Evolutionary conservation across 140 eudicot genomes (phyloP).

Genomic region (Cichorium intybus): DNA sequence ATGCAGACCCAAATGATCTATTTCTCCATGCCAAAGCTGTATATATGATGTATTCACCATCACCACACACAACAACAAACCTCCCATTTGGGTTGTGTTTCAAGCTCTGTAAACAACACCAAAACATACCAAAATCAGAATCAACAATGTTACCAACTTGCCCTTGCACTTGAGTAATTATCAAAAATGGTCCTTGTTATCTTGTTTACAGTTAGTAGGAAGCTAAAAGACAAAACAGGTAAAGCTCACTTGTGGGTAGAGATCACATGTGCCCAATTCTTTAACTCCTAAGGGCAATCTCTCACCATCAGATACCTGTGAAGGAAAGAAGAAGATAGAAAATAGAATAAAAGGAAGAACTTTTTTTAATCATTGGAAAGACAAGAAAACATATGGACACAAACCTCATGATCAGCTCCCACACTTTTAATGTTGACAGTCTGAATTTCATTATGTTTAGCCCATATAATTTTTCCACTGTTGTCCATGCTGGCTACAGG

Average conservation of each 20-base stretch:
- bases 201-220: constrained; percentile 4
- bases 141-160: background rate
- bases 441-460: constrained; percentile 91
- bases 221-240: background rate
- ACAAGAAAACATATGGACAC: background rate
- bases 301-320: constrained; percentile 90
- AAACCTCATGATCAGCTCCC: constrained; percentile 86
- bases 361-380: constrained; percentile 7
- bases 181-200: background rate
- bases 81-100: constrained; percentile 96
- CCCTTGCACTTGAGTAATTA: background rate
- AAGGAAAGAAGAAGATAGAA: constrained; percentile 11
- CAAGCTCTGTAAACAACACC: constrained; percentile 54
- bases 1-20: constrained; percentile 90
- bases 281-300: constrained; percentile 86
- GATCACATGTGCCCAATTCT: constrained; percentile 94
- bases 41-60: constrained; percentile 90
- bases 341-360: background rate
- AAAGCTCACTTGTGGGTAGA: constrained; percentile 80
- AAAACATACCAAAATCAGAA: constrained; percentile 9
- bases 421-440: constrained; percentile 83
- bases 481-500: constrained; percentile 52
- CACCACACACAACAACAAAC: constrained; percentile 96
- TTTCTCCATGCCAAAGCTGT: constrained; percentile 98
- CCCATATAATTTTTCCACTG: constrained; percentile 91